phyloP scores from a whole-genome alignment of 2,329 filamentous ascomycete genomes.

The Botrytis elliptica region DNA sequence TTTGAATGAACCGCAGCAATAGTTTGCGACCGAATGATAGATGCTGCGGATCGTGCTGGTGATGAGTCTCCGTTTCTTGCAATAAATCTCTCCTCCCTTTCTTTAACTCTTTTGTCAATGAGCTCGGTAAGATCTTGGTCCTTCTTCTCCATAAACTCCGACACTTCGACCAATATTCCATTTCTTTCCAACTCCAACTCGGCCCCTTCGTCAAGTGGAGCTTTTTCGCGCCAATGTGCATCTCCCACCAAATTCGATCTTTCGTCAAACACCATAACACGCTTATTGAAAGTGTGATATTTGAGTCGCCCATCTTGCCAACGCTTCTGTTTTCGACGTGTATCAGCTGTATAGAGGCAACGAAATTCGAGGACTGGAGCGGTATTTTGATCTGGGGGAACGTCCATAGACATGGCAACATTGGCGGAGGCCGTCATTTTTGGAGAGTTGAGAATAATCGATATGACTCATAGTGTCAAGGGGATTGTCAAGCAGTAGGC shows the following conservation, averaged over 20 bases:
- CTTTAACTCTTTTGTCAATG: constrained; percentile 65
- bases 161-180: constrained; percentile 75
- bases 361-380: constrained; percentile 79
- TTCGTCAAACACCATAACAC: constrained; percentile 87
- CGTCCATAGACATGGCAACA: constrained; percentile 27
- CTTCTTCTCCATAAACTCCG: constrained; percentile 67
- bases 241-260: constrained; percentile 79
- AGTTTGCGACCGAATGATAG: constrained; percentile 24
- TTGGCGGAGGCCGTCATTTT: constrained; percentile 23
- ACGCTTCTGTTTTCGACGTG: constrained; percentile 82
- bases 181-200: constrained; percentile 77
- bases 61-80: constrained; percentile 36
- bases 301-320: constrained; percentile 92
- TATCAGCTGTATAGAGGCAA: constrained; percentile 84
- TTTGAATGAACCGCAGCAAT: constrained; percentile 47
- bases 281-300: constrained; percentile 87
- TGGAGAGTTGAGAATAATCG: background rate
- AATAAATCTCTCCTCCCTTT: constrained; percentile 50
- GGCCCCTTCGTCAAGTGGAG: constrained; percentile 74
- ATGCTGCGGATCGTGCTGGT: constrained; percentile 34
- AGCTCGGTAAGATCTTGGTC: constrained; percentile 78
- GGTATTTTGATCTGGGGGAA: constrained; percentile 46
- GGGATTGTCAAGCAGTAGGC: background rate
- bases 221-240: constrained; percentile 71
- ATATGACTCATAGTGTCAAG: constrained; percentile 21